Percentiles rank a stretch among this genome's conserved stretches.
phyloP scores from a whole-genome alignment of 116 monocot genomes.

The Thalassia testudinum region DNA sequence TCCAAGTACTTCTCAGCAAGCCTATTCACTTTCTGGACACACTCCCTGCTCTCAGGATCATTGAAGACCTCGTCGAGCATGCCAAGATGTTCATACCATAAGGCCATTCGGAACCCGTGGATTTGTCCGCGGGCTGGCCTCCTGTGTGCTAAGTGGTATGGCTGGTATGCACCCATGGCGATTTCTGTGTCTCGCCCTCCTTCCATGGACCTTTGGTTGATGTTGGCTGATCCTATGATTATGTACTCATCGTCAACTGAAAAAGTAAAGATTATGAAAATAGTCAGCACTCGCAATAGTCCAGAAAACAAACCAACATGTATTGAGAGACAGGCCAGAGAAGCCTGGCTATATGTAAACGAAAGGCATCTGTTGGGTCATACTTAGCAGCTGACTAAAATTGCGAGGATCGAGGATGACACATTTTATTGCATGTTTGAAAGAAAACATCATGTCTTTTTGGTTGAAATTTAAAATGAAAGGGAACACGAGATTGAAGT shows the following conservation, averaged over 20 bases:
- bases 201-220: slow-evolving; percentile 68
- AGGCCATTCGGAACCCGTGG: slow-evolving; percentile 51
- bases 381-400: too few relatives aligned
- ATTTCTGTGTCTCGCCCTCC: slow-evolving; percentile 62
- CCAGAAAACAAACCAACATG: too few relatives aligned
- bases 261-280: too few relatives aligned
- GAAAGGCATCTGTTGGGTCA: too few relatives aligned
- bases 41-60: slow-evolving; percentile 31
- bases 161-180: slow-evolving; percentile 64
- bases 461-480: too few relatives aligned
- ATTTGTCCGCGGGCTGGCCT: slow-evolving; percentile 35
- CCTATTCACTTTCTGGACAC: slow-evolving; percentile 33
- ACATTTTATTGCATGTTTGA: too few relatives aligned
- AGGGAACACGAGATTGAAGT: too few relatives aligned
- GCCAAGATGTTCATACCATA: slow-evolving; percentile 56
- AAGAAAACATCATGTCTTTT: too few relatives aligned
- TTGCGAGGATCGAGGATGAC: too few relatives aligned
- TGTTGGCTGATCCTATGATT: slow-evolving; percentile 65
- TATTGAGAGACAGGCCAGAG: too few relatives aligned
- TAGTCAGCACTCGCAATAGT: too few relatives aligned
- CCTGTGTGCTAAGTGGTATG: slow-evolving; percentile 23
- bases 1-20: slow-evolving; percentile 39
- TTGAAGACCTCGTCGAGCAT: slow-evolving; percentile 31
- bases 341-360: too few relatives aligned
- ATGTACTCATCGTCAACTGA: slow-evolving; percentile 74